Percentiles rank a stretch among this genome's conserved stretches.
Evolutionary conservation across 2,329 filamentous ascomycete genomes (phyloP).

Genomic region (Conoideocrella luteorostrata): DNA sequence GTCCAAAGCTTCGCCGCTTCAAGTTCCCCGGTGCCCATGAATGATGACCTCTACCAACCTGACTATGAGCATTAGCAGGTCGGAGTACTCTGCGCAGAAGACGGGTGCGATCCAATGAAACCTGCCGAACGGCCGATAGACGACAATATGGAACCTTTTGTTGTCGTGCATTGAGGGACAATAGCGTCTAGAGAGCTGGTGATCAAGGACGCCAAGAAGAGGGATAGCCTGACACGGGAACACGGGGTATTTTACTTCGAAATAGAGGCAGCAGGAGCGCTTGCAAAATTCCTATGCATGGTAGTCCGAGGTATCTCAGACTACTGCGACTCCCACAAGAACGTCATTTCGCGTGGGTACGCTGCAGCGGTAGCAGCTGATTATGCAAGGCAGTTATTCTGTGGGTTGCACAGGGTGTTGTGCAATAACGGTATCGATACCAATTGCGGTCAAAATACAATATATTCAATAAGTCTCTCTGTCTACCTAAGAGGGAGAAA

Average conservation of each 20-base stretch:
- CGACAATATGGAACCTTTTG: slow-evolving; percentile 5
- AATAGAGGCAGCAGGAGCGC: slow-evolving; percentile 13
- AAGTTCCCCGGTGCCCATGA: no score
- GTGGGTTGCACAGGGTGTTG: no score
- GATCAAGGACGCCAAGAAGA: slow-evolving; percentile 11
- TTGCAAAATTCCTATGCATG: slow-evolving; percentile 12
- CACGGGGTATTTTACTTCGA: slow-evolving; percentile 14
- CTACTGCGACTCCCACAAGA: slow-evolving; percentile 15
- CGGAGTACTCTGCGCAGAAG: no score
- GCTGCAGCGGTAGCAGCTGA: slow-evolving; percentile 1
- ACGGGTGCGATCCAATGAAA: not conserved
- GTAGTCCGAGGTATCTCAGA: slow-evolving; percentile 13
- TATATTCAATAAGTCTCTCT: no score
- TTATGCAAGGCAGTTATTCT: no score
- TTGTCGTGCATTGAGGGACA: slow-evolving; percentile 14
- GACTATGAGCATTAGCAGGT: no score
- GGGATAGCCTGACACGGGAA: slow-evolving; percentile 10
- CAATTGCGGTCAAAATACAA: no score
- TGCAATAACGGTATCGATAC: no score
- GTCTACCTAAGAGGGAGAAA: no score
- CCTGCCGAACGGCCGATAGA: slow-evolving; percentile 9
- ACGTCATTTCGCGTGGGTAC: slow-evolving; percentile 10
- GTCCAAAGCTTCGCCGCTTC: no score
- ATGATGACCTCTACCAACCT: no score
- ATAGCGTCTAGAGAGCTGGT: slow-evolving; percentile 14